phyloP scores from a whole-genome alignment of 2,329 filamentous ascomycete genomes.

The Ramularia collo-cygni region DNA sequence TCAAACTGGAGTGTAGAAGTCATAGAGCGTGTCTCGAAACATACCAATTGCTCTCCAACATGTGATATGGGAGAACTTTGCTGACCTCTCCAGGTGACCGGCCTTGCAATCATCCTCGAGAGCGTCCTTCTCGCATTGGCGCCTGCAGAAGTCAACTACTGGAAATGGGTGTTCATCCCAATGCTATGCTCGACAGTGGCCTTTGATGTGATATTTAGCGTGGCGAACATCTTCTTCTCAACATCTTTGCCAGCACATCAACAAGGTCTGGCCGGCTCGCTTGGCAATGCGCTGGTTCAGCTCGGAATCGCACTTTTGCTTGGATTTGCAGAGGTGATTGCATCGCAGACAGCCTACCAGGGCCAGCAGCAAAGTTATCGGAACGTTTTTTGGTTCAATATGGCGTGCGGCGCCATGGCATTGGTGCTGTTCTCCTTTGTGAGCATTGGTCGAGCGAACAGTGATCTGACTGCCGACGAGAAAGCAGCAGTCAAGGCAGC shows the following conservation, averaged over 20 bases:
- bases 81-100: too few relatives aligned
- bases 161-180: conserved; percentile 66
- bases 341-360: conserved; percentile 40
- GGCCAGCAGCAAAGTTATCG: conserved; percentile 51
- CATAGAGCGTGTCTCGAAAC: too few relatives aligned
- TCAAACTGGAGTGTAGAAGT: too few relatives aligned
- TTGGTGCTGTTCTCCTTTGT: conserved; percentile 52
- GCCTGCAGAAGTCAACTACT: conserved; percentile 53
- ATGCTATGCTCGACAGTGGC: conserved; percentile 65
- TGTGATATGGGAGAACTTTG: too few relatives aligned
- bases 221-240: conserved; percentile 68
- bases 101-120: conserved; percentile 51
- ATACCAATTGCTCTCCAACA: too few relatives aligned
- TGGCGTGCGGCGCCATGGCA: conserved; percentile 48
- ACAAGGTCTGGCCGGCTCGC: conserved; percentile 64
- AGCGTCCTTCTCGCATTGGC: conserved; percentile 59
- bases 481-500: conserved; percentile 27
- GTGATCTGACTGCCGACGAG: conserved; percentile 53
- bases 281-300: conserved; percentile 65
- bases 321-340: conserved; percentile 60
- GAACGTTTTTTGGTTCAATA: conserved; percentile 60
- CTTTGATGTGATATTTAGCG: conserved; percentile 68
- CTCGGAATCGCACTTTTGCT: conserved; percentile 66
- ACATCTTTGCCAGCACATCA: conserved; percentile 59
- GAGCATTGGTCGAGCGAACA: conserved; percentile 49